phyloP scores from a whole-genome alignment of 2,329 filamentous ascomycete genomes.

The Aureobasidium vineae region DNA sequence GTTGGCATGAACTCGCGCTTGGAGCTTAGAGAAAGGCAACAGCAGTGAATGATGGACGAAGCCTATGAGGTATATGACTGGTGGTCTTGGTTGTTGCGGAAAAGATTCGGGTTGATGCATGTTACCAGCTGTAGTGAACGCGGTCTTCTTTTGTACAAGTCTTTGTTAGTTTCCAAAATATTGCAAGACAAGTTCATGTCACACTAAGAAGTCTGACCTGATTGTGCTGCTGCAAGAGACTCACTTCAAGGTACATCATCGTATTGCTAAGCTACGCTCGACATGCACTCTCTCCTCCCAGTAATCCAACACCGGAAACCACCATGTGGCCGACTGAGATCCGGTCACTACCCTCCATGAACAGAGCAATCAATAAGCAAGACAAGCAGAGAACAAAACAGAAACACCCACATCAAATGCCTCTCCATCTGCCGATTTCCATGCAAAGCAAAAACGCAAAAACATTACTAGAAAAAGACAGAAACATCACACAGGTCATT shows the following conservation, averaged over 20 bases:
- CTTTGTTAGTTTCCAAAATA: background rate
- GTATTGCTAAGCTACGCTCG: constrained; percentile 7
- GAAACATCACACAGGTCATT: background rate
- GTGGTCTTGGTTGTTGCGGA: background rate
- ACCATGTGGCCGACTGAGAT: constrained; percentile 12
- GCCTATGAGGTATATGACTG: background rate
- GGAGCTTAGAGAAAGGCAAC: constrained; percentile 36
- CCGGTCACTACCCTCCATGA: background rate
- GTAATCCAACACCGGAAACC: background rate
- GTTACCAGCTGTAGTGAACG: too few species aligned
- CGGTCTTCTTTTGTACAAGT: too few species aligned
- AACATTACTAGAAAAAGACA: constrained; percentile 3
- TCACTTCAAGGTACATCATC: background rate
- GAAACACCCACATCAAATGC: constrained; percentile 7
- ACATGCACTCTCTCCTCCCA: constrained; percentile 5
- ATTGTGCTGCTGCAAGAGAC: background rate
- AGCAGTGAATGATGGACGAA: background rate
- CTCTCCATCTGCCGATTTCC: constrained; percentile 8
- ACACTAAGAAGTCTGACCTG: background rate
- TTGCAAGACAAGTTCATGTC: background rate
- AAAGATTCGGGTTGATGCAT: too few species aligned
- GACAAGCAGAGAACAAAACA: background rate
- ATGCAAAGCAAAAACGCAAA: background rate
- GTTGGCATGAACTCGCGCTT: constrained; percentile 83
- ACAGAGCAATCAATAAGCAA: background rate